A percentile compares a stretch with the other conserved stretches of the same genome.
These are phyloP conservation scores for Dentipellis fragilis DNA, from an alignment of 768 basidiomycete genomes.

Conservation along the genomic window DNA sequence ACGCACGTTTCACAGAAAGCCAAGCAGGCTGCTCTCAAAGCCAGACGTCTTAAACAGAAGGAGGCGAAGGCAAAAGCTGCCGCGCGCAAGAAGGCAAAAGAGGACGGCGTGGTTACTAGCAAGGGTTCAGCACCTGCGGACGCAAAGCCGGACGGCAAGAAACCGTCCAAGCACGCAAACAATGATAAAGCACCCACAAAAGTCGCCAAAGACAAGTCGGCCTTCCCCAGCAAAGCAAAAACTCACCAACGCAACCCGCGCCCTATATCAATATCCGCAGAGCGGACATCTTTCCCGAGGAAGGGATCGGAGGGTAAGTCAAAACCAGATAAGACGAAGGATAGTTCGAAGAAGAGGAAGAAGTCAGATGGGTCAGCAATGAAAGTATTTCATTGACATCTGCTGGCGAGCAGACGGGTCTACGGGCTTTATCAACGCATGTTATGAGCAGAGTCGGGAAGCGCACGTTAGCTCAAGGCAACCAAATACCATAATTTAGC, in stretches of 20 bases:
- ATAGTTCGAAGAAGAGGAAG: neutral
- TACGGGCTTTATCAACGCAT: too few relatives aligned
- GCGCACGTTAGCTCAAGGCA: too few relatives aligned
- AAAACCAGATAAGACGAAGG: neutral
- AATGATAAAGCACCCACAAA: neutral
- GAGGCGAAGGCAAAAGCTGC: slow-evolving; percentile 31
- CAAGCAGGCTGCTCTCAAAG: slow-evolving; percentile 32
- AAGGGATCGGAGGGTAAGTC: neutral
- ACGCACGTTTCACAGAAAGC: slow-evolving; percentile 29
- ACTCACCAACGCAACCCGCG: too few relatives aligned
- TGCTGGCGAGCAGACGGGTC: too few relatives aligned
- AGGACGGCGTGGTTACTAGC: neutral
- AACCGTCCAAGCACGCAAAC: neutral
- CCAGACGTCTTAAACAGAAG: slow-evolving; percentile 41
- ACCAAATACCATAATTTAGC: too few relatives aligned
- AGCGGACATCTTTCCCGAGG: too few relatives aligned
- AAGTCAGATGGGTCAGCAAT: neutral
- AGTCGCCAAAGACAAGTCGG: neutral
- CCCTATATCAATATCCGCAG: too few relatives aligned
- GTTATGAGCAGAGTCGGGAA: too few relatives aligned
- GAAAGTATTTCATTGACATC: neutral
- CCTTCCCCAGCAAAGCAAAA: neutral
- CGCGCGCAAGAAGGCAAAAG: slow-evolving; percentile 14
- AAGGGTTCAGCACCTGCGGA: neutral
- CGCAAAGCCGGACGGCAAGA: neutral